Evolutionary conservation across 306 rosid genomes (phyloP).

Genomic region (Betula pendula): DNA sequence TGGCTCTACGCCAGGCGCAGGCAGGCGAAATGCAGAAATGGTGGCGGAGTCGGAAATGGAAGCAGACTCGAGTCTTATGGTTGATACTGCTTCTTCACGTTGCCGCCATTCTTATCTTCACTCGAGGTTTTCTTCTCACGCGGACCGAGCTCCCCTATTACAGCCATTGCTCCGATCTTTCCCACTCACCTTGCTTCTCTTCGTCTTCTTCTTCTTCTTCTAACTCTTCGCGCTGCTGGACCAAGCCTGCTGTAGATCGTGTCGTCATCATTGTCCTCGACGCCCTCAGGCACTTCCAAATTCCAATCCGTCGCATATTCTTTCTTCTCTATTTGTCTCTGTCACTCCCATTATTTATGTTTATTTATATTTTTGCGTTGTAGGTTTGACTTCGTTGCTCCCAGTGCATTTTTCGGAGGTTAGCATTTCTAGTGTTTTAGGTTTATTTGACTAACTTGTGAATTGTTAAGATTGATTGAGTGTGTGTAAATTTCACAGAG

Average conservation of each 20-base stretch:
- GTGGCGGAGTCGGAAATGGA: slow-evolving; percentile 40
- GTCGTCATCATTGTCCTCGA: slow-evolving; percentile 72
- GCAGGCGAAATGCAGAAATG: slow-evolving; percentile 22
- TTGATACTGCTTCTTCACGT: slow-evolving; percentile 55
- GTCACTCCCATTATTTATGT: not conserved
- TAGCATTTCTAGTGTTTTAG: not conserved
- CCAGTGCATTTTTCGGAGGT: slow-evolving; percentile 83
- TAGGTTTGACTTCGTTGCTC: slow-evolving; percentile 95
- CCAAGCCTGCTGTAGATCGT: slow-evolving; percentile 62
- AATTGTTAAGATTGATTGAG: not conserved
- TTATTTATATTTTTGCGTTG: not conserved
- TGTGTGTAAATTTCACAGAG: slow-evolving; percentile 36
- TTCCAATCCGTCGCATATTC: not conserved
- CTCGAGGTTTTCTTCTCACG: slow-evolving; percentile 83
- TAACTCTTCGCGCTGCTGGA: slow-evolving; percentile 59
- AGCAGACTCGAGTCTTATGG: slow-evolving; percentile 64
- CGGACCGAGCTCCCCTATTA: slow-evolving; percentile 84
- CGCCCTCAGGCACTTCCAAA: slow-evolving; percentile 59
- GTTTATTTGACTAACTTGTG: not conserved
- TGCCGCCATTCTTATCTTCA: slow-evolving; percentile 64
- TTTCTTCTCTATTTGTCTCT: not conserved
- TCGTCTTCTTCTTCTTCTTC: slow-evolving; percentile 17
- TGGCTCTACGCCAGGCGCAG: not conserved
- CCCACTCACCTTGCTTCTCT: slow-evolving; percentile 63
- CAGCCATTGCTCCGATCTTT: slow-evolving; percentile 71